A percentile compares a stretch with the other conserved stretches of the same genome.
phyloP scores from a whole-genome alignment of 768 basidiomycete species.

The Guyanaporus albipodus region DNA sequence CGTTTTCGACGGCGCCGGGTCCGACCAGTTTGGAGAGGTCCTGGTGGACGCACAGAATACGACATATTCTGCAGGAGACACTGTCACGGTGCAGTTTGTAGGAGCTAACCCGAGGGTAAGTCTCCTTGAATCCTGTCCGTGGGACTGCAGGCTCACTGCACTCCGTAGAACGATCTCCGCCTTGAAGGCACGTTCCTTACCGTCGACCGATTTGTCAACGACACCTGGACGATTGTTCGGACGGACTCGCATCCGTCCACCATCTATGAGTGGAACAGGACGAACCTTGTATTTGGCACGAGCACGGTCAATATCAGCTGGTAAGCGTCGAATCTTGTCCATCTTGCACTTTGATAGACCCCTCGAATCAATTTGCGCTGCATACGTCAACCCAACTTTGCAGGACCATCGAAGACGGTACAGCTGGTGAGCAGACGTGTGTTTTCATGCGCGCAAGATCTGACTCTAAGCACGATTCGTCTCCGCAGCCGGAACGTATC shows the following conservation, averaged over 20 bases:
- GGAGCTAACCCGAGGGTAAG: constrained; percentile 76
- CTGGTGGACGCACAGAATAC: constrained; percentile 48
- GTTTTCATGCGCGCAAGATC: not conserved
- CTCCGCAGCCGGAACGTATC: constrained; percentile 61
- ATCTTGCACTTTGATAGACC: not conserved
- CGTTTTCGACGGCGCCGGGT: constrained; percentile 53
- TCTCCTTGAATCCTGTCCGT: not conserved
- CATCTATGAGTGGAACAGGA: constrained; percentile 59
- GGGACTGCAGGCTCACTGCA: not conserved
- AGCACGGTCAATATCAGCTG: constrained; percentile 67
- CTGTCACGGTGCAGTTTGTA: constrained; percentile 60
- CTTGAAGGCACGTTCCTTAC: constrained; percentile 70
- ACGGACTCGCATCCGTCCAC: constrained; percentile 82
- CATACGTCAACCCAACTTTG: not conserved
- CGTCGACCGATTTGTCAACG: constrained; percentile 50
- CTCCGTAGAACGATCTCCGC: constrained; percentile 64
- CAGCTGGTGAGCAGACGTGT: constrained; percentile 27
- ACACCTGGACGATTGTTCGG: constrained; percentile 53
- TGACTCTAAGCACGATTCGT: not conserved
- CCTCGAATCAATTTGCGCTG: constrained; percentile 5
- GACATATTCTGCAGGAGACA: constrained; percentile 53
- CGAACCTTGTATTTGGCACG: constrained; percentile 51
- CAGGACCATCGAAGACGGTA: constrained; percentile 62
- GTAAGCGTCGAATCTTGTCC: constrained; percentile 33
- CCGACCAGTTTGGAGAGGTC: constrained; percentile 60